Base-by-base conservation (phyloP, 1,284 basidiomycete genomes). In the Irpex sp. region DNA sequence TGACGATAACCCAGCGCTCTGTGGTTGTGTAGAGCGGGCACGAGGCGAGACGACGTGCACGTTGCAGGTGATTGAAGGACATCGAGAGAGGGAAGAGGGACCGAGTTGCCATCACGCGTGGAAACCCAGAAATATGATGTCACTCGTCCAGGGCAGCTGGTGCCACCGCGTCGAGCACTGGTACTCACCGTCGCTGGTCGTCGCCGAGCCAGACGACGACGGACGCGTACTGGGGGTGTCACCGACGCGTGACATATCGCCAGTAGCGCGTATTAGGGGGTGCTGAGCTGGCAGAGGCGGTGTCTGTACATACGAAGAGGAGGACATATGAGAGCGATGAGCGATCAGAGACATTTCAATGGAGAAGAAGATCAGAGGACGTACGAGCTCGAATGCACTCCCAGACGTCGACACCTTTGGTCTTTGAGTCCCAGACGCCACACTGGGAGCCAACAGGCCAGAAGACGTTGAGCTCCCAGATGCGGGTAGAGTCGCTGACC, bases 381-480 rank as follows among this genome's bases (percentile, higher is more conserved):
- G 74, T 74, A 89, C 88, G 88, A 68, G 83, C 80, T 72, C 78
- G 75, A 60, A 89, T 78, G 69, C 88, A 90, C 70, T 90, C 87
- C 86, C 86, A 90, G 62, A 90, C 82, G 64, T 88, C 86, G 55
- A 90, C 88, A 48, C 85, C 82, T 54, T 82, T 81, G 59, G 81
- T 79, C 71, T 81, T 81, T 26, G 82, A 73, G 74, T 89, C 85
- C 88, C 87, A 90, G 17, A 86, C 79, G 59, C 84, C 84, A 71
- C 88, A 90, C 70, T 90, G 88, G 62, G 83, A 82, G 72, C 82
- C 81, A 52, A 84, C 67, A 52, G 79, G 69, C 87, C 87, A 90
- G 71, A 84, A 77, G 58, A 85, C 78, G 72, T 86, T 85, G 70
- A 81, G 70, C 71, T 89, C 88, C 88, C 88, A 90, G 56, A 88